These are phyloP conservation scores for Vigna trinervia DNA, from an alignment of 306 rosid species.

Conservation along the genomic window DNA sequence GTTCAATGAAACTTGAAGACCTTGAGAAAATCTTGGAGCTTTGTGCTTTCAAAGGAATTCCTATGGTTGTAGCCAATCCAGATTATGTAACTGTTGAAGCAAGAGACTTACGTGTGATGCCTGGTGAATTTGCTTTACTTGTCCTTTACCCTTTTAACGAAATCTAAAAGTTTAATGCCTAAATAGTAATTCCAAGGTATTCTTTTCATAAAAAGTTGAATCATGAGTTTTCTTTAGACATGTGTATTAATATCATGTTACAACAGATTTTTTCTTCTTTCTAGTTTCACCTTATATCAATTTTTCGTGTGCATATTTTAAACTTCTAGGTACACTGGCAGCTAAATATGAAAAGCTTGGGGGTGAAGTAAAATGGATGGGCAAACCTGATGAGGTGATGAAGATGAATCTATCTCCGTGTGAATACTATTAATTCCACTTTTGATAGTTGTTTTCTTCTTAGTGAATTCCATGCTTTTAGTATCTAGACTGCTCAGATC, in stretches of 20 bases:
- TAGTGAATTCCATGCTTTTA: slow-evolving; percentile 2
- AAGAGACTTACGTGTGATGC: slow-evolving; percentile 87
- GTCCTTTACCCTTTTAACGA: slow-evolving; percentile 22
- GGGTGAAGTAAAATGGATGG: slow-evolving; percentile 99
- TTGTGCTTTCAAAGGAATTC: slow-evolving; percentile 80
- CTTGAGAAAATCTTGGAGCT: slow-evolving; percentile 76
- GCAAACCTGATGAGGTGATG: slow-evolving; percentile 90
- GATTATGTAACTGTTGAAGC: slow-evolving; percentile 97
- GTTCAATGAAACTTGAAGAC: slow-evolving; percentile 74
- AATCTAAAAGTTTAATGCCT: background rate
- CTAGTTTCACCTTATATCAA: slow-evolving; percentile 34
- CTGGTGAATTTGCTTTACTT: slow-evolving; percentile 62
- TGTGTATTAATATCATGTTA: background rate
- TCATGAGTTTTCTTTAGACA: slow-evolving; percentile 18
- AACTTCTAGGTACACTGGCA: slow-evolving; percentile 76
- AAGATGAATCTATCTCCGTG: slow-evolving; percentile 25
- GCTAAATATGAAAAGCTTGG: slow-evolving; percentile 89
- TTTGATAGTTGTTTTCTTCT: slow-evolving; percentile 27
- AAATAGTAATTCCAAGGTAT: slow-evolving; percentile 11
- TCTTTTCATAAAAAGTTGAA: background rate
- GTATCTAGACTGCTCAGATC: slow-evolving; percentile 32
- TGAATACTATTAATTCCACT: background rate
- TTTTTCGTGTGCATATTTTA: slow-evolving; percentile 18
- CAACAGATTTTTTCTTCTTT: background rate
- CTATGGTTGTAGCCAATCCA: slow-evolving; percentile 99